Evolutionary conservation across 495 filamentous ascomycete species (phyloP), one percentile per base, ranked within the genome.

Genomic region (Podospora appendiculata): DNA sequence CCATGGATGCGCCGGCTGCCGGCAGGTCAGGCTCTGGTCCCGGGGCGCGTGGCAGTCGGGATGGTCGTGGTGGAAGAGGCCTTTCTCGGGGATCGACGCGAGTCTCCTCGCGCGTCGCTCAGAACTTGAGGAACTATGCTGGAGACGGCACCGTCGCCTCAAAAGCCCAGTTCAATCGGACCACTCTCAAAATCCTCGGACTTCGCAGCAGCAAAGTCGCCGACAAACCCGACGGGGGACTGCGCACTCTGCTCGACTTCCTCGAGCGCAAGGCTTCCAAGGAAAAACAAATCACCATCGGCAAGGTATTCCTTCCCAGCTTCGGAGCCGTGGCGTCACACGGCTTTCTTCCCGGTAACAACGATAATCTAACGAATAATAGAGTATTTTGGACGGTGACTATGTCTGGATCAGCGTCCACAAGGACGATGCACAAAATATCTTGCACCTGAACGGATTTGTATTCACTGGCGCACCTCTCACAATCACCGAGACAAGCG

Each of bases 161-260:
- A 19, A 67, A 60, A 40, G 10, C 56, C 3, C 58, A 48, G 33
- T 57, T 52, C 54, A 68, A 56, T 40, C 64, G 64, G 19, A 63
- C 62, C 35, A 67, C 57, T 8, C 63, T 90, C 39, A 79, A 70
- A 50, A 74, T 95, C 45, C 72, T 71, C 35, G 90, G 90, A 41
- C 84, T 90, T 73, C 82, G 79, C 55, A 68, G 83, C 14, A 95
- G 87, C 75, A 93, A 89, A 59, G 88, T 82, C 3, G 76, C 81
- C 6, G 68, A 64, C 16, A 86, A 88, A 59, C 64, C 73, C 18
- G 89, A 89, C 50, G 87, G 86, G 13, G 88, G 88, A 45, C 68
- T 87, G 33, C 79, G 81, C 56, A 78, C 79, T 48, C 76, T 95
- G 34, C 66, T 91, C 44, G 73, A 71, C 46, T 97, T 92, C 69